Evolutionary conservation across 441 rosid species (phyloP), one percentile per base, ranked within the genome.

Genomic region (Erodium moschatum): DNA sequence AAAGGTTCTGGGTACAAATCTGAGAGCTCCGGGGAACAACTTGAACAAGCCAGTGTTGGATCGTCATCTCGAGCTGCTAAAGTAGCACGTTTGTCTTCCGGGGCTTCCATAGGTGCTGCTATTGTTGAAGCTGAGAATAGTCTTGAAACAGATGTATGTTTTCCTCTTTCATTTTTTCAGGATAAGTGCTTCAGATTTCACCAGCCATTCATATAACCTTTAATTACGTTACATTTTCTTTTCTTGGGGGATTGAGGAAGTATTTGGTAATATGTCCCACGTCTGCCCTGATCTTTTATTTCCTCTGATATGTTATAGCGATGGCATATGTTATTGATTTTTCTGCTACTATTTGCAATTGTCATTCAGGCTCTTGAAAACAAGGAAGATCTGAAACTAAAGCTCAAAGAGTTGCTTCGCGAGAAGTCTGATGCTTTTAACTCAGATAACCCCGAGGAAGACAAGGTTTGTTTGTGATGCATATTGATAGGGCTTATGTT

Each of bases 121-220:
- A 85, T 84, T 81, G 91, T 87, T 78, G 90, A 94, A 81, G 88
- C 89, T 72, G 92, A 89, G 76, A 77, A 79, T 75, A 75, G 73
- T 81, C 79, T 86, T 80, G 92, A 88, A 82, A 78, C 67, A 78
- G 97, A 94, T 73, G 99, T 91, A 91, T 77, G 91, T 87, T 80
- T 79, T 80, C 80, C 82, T 73, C 10, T 76, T 81, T 85, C 80
- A n/a, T 73, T 42, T 2, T 44, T 44, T 44, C n/a, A 11, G 50
- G 50, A 12, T 12, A 44, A 10, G 50, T 44, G 12, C 13, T 33
- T 33, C 38, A 33, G 38, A 33, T 33, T 33, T 33, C 38, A 33
- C 38, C 38, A 0, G 38, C 38, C 38, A 3, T 33, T 33, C 4
- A 33, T 33, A 33, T 33, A 33, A 77, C 78, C 77, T 84, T 64